phyloP scores from a whole-genome alignment of 2,329 filamentous ascomycete genomes.

The Phyllosticta citriasiana region DNA sequence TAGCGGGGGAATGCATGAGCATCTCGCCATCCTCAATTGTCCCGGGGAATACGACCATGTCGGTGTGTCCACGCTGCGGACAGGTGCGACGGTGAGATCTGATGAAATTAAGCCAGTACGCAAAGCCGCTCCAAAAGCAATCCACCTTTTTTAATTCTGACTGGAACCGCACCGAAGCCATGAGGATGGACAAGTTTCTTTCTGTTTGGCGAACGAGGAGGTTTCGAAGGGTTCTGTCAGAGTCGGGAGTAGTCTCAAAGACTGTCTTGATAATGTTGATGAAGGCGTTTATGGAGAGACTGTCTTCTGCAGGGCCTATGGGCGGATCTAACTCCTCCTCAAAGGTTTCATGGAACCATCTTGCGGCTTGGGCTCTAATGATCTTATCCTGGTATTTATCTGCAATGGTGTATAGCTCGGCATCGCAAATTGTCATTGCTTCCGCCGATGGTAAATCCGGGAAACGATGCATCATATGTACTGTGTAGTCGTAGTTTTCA shows the following conservation, averaged over 20 bases:
- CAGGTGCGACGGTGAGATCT: too few relatives aligned
- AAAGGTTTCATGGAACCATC: not conserved
- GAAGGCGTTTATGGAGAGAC: not conserved
- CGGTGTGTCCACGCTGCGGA: too few relatives aligned
- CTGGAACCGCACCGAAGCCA: not conserved
- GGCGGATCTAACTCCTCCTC: not conserved
- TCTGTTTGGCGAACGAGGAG: not conserved
- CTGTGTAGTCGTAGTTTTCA: not conserved
- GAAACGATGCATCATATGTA: not conserved
- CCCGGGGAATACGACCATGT: too few relatives aligned
- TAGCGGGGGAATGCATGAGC: too few relatives aligned
- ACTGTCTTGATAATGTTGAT: not conserved
- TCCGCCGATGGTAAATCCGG: not conserved
- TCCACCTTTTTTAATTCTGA: not conserved
- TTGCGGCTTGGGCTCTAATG: not conserved
- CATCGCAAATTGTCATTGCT: not conserved
- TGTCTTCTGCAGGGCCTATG: too few relatives aligned
- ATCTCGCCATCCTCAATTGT: too few relatives aligned
- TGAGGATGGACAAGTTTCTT: not conserved
- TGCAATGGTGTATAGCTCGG: not conserved
- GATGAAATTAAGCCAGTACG: not conserved
- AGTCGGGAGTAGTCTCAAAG: slow-evolving; percentile 1
- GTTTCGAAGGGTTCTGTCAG: not conserved
- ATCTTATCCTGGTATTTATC: slow-evolving; percentile 2
- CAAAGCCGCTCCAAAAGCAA: not conserved